Conservation (phyloP, 208 protist genomes). For the Wallacemonas collosoma region DNA sequence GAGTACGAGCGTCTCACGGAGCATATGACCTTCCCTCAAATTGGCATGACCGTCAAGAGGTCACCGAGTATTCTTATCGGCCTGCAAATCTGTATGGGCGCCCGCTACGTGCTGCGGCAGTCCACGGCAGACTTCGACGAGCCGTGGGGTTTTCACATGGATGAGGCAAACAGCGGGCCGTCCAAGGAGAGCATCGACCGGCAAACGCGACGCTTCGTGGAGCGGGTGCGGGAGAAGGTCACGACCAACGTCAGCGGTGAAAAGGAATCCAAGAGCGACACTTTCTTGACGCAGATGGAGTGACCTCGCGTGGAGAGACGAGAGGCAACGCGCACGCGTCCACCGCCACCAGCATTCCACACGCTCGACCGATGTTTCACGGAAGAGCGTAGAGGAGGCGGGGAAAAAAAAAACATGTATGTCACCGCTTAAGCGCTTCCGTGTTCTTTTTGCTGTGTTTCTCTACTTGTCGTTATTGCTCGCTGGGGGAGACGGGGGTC, state of each 20-base stretch:
- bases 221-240: constrained; percentile 12
- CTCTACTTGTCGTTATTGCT: too few relatives aligned
- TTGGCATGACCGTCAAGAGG: constrained; percentile 68
- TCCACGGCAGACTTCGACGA: constrained; percentile 57
- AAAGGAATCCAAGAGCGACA: neutral
- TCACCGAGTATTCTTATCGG: constrained; percentile 64
- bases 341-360: too few relatives aligned
- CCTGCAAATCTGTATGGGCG: constrained; percentile 82
- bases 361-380: too few relatives aligned
- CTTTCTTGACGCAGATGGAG: constrained; percentile 14
- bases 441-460: too few relatives aligned
- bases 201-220: constrained; percentile 5
- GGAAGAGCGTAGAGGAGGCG: too few relatives aligned
- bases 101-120: constrained; percentile 77
- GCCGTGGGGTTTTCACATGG: constrained; percentile 85
- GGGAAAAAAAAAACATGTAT: too few relatives aligned
- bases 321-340: too few relatives aligned
- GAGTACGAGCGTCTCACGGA: constrained; percentile 64
- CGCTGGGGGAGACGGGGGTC: too few relatives aligned
- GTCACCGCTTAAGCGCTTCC: too few relatives aligned
- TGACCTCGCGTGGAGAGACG: neutral
- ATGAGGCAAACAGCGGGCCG: constrained; percentile 29
- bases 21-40: constrained; percentile 60
- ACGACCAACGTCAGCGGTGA: neutral
- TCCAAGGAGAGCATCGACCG: neutral